A percentile compares a stretch with the other conserved stretches of the same genome.
phyloP scores from a whole-genome alignment of 257 asterid genomes.

The Thymus mandschuricus region DNA sequence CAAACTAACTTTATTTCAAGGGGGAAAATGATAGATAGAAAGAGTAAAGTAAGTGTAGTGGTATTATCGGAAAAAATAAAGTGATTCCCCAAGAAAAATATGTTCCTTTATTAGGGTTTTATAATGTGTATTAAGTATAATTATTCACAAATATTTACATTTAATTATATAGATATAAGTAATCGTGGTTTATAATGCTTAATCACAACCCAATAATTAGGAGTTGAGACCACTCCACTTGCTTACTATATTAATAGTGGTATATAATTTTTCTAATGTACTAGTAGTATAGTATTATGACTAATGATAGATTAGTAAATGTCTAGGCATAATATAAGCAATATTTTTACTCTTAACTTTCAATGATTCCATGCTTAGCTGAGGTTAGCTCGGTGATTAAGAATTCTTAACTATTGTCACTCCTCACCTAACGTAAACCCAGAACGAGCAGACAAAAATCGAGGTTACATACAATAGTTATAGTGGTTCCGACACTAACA shows the following conservation, averaged over 20 bases:
- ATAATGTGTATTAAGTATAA: neutral
- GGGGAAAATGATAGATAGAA: neutral
- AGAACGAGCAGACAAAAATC: no score
- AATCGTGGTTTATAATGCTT: neutral
- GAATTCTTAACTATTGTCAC: no score
- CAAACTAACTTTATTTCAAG: no score
- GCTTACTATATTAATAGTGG: neutral
- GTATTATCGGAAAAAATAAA: neutral
- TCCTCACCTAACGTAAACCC: no score
- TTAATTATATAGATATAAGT: neutral
- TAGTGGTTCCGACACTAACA: neutral
- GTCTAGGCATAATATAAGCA: no score
- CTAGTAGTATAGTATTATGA: no score
- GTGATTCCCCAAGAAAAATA: neutral
- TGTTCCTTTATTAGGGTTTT: neutral
- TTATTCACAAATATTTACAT: neutral
- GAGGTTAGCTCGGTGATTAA: no score
- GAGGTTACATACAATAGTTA: no score
- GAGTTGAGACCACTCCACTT: no score
- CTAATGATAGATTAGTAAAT: no score
- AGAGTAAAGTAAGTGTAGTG: neutral
- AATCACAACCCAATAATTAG: no score
- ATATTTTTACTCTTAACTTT: neutral
- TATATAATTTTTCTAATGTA: neutral
- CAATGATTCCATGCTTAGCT: neutral